Percentiles rank a stretch among this genome's conserved stretches.
These are phyloP conservation scores for Rhodofomes roseus DNA, from an alignment of 1,284 basidiomycete genomes.

Conservation along the genomic window DNA sequence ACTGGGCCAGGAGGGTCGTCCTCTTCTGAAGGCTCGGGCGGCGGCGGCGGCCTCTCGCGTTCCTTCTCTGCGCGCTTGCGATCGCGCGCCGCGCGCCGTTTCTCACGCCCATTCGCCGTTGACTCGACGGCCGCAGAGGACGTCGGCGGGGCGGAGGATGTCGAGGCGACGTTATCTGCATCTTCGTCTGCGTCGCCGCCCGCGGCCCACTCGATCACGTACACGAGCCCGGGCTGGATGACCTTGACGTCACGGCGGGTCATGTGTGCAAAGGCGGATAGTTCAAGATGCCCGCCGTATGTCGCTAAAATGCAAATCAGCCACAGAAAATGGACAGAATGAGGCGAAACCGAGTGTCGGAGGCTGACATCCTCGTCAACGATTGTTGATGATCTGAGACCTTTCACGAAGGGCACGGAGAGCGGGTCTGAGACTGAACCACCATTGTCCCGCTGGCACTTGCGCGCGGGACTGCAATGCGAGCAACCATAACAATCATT, in stretches of 20 bases:
- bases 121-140: constrained; percentile 16
- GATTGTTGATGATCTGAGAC: too few species aligned
- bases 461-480: too few species aligned
- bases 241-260: constrained; percentile 81
- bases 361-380: too few species aligned
- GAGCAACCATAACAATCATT: too few species aligned
- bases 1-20: constrained; percentile 41
- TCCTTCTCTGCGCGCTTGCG: constrained; percentile 32
- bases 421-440: too few species aligned
- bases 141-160: constrained; percentile 8
- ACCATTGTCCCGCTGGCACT: too few species aligned
- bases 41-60: constrained; percentile 15
- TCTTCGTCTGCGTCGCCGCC: constrained; percentile 36
- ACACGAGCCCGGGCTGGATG: constrained; percentile 83
- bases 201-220: constrained; percentile 74
- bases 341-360: constrained; percentile 3
- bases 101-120: constrained; percentile 30
- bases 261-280: constrained; percentile 87
- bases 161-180: constrained; percentile 20
- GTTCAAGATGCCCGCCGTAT: constrained; percentile 89
- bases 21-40: constrained; percentile 27
- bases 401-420: too few species aligned
- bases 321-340: constrained; percentile 2
- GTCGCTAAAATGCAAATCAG: constrained; percentile 47
- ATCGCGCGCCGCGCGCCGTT: constrained; percentile 33